These are phyloP conservation scores for Areca catechu DNA, from an alignment of 176 grass and related monocot genomes.

Conservation along the genomic window DNA sequence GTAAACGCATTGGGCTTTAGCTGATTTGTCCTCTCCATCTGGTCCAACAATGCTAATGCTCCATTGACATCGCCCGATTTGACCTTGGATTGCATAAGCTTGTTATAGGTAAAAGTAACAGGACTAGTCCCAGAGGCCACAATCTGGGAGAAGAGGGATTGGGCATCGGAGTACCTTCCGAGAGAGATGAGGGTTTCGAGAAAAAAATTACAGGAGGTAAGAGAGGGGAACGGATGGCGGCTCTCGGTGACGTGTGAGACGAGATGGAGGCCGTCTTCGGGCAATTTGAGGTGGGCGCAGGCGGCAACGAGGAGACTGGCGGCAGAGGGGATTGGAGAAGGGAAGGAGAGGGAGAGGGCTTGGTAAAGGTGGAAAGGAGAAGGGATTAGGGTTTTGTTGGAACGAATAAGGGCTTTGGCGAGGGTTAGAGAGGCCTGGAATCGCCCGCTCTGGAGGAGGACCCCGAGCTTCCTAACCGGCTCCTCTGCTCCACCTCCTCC, in stretches of 20 bases:
- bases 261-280: constrained; percentile 30
- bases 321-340: neutral
- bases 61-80: constrained; percentile 32
- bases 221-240: neutral
- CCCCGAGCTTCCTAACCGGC: too few species aligned
- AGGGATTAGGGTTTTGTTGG: constrained; percentile 13
- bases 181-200: constrained; percentile 37
- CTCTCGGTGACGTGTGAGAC: constrained; percentile 26
- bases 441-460: constrained; percentile 5
- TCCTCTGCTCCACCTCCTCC: too few species aligned
- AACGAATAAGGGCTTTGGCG: constrained; percentile 25
- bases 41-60: constrained; percentile 26
- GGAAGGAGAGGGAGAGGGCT: constrained; percentile 2
- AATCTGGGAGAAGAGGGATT: constrained; percentile 29
- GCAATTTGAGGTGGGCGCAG: constrained; percentile 17
- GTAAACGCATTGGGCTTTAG: constrained; percentile 36
- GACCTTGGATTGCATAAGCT: constrained; percentile 30
- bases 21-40: constrained; percentile 27
- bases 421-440: constrained; percentile 33
- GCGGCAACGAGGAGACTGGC: constrained; percentile 8
- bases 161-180: constrained; percentile 27
- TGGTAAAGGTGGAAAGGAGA: constrained; percentile 24
- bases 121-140: constrained; percentile 17
- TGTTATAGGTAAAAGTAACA: constrained; percentile 46
- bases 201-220: constrained; percentile 21